These are phyloP conservation scores for Inonotus obliquus DNA, from an alignment of 1,284 basidiomycete genomes.

Conservation along the genomic window DNA sequence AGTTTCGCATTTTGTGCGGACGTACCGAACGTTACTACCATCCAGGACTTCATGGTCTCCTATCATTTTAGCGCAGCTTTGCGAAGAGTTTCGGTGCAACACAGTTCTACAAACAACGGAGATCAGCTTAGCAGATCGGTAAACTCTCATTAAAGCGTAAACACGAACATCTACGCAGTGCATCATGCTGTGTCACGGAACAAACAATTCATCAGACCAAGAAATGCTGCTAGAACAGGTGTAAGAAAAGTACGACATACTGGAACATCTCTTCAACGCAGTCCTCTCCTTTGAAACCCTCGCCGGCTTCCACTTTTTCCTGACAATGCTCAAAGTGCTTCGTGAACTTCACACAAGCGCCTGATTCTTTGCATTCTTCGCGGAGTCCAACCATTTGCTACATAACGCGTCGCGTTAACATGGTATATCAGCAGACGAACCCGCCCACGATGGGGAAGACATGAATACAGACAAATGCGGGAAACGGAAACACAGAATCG, in stretches of 20 bases:
- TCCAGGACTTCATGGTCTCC: background rate
- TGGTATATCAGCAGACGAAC: no score
- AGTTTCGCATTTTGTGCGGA: background rate
- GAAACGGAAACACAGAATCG: background rate
- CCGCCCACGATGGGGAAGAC: no score
- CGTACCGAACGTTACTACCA: background rate
- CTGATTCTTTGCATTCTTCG: conserved; percentile 68
- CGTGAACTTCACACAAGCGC: conserved; percentile 65
- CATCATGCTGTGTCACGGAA: conserved; percentile 60
- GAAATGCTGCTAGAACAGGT: background rate
- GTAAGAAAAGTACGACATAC: conserved; percentile 39
- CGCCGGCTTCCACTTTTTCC: conserved; percentile 77
- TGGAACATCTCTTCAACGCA: conserved; percentile 91
- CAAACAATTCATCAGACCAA: conserved; percentile 13
- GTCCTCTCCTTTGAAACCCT: conserved; percentile 85
- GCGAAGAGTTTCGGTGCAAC: conserved; percentile 79
- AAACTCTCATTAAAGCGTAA: background rate
- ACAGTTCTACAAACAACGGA: conserved; percentile 50
- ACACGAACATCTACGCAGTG: conserved; percentile 80
- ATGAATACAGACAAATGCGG: background rate
- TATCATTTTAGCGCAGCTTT: conserved; percentile 46
- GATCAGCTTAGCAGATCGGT: background rate
- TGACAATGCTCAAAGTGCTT: conserved; percentile 91
- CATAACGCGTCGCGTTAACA: background rate
- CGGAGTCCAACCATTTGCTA: conserved; percentile 65